Evolutionary conservation across 805 yeast species (phyloP).

Genomic region (Jamesozyma piceae): DNA sequence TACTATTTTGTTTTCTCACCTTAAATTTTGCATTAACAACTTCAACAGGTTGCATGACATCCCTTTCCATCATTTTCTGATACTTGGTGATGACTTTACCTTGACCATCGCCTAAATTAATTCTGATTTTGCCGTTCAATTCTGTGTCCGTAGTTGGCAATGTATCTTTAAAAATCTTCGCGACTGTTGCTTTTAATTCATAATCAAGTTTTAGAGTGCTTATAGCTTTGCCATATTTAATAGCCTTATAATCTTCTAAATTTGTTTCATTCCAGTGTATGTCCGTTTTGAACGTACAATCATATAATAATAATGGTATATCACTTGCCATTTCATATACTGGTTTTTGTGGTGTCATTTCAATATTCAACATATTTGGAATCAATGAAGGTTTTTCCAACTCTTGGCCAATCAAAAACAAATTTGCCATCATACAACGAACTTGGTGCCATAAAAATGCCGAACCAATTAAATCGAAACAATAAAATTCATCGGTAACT

Average conservation of each 20-base stretch:
- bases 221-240: constrained; percentile 36
- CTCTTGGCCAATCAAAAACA: constrained; percentile 72
- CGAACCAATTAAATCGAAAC: constrained; percentile 71
- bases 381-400: constrained; percentile 56
- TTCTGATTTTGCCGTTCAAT: constrained; percentile 25
- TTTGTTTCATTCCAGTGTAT: constrained; percentile 50
- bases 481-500: constrained; percentile 39
- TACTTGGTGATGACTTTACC: constrained; percentile 54
- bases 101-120: constrained; percentile 71
- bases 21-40: constrained; percentile 56
- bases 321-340: constrained; percentile 84
- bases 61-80: constrained; percentile 48
- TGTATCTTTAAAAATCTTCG: constrained; percentile 39
- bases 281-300: constrained; percentile 61
- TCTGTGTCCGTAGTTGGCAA: constrained; percentile 15
- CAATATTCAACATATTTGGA: constrained; percentile 47
- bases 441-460: constrained; percentile 98
- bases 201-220: constrained; percentile 47
- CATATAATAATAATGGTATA: constrained; percentile 75
- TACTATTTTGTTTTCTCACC: constrained; percentile 31
- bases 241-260: constrained; percentile 31
- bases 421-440: constrained; percentile 82
- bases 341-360: constrained; percentile 57
- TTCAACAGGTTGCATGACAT: constrained; percentile 54
- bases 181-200: constrained; percentile 46